Conservation (phyloP, 2,329 filamentous ascomycete genomes). For the Knufia fluminis region DNA sequence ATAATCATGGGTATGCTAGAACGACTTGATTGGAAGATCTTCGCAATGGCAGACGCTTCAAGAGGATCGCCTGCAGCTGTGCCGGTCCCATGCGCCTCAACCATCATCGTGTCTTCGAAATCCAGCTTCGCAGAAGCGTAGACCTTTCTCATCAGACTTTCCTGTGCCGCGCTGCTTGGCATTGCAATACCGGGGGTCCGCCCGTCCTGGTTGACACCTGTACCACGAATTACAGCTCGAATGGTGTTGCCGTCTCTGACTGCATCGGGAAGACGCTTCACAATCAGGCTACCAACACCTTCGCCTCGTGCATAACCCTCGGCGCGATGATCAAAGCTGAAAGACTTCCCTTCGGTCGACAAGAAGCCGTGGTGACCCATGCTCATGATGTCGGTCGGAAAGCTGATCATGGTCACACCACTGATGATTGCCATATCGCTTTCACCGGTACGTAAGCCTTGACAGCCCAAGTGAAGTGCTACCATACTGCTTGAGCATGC, state of each 20-base stretch:
- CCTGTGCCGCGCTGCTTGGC: slow-evolving; percentile 31
- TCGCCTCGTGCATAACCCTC: slow-evolving; percentile 11
- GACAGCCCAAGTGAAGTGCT: slow-evolving; percentile 11
- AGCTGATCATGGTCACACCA: slow-evolving; percentile 12
- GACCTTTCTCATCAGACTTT: slow-evolving; percentile 26
- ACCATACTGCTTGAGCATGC: slow-evolving; percentile 15
- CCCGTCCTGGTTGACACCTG: slow-evolving; percentile 15
- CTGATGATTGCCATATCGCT: slow-evolving; percentile 19
- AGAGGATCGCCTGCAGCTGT: slow-evolving; percentile 29
- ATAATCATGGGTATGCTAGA: not conserved
- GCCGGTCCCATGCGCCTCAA: slow-evolving; percentile 29
- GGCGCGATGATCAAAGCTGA: slow-evolving; percentile 6
- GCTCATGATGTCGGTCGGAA: not conserved
- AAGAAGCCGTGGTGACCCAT: not conserved
- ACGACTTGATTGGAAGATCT: not conserved
- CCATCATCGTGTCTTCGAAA: slow-evolving; percentile 18
- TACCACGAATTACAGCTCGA: slow-evolving; percentile 13
- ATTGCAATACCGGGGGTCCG: slow-evolving; percentile 30
- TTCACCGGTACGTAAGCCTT: slow-evolving; percentile 3
- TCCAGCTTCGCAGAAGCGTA: slow-evolving; percentile 26
- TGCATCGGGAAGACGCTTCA: slow-evolving; percentile 14
- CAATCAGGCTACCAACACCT: slow-evolving; percentile 10
- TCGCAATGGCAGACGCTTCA: slow-evolving; percentile 17
- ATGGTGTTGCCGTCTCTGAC: slow-evolving; percentile 13
- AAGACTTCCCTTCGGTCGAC: slow-evolving; percentile 8